These are phyloP conservation scores for Entomortierella lignicola DNA, from an alignment of 192 early-diverging fungal species.

Conservation along the genomic window DNA sequence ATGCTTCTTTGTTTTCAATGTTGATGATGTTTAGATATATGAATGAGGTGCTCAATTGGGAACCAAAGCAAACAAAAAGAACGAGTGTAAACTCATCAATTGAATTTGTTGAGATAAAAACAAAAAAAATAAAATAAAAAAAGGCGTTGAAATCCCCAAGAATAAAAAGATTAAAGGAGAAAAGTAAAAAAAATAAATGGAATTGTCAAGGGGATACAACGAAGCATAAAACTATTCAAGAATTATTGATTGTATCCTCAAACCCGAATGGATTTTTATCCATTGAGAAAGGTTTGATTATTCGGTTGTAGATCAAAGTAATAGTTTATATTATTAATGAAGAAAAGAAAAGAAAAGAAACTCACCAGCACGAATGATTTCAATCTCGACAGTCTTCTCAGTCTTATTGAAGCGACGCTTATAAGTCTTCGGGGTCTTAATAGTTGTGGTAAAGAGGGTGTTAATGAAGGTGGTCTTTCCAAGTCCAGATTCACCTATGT, in stretches of 20 bases:
- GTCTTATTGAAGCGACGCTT: conserved; percentile 87
- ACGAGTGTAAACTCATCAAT: too few relatives aligned
- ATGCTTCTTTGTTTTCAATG: too few relatives aligned
- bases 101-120: too few relatives aligned
- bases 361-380: conserved; percentile 94
- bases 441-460: conserved; percentile 95
- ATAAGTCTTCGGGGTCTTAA: conserved; percentile 90
- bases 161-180: not conserved
- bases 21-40: too few relatives aligned
- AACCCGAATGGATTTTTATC: too few relatives aligned
- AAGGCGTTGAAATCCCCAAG: not conserved
- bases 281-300: too few relatives aligned
- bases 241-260: too few relatives aligned
- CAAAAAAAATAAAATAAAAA: not conserved
- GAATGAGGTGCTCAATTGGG: too few relatives aligned
- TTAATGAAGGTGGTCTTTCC: conserved; percentile 99
- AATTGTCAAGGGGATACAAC: not conserved
- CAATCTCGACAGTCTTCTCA: conserved; percentile 97
- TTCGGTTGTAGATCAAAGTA: too few relatives aligned
- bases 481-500: conserved; percentile 91
- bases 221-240: too few relatives aligned
- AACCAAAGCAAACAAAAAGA: not conserved
- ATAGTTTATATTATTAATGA: not conserved
- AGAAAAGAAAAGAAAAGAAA: conserved; percentile 1
- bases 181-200: not conserved